Base-by-base conservation (phyloP, 257 asterid genomes). In the Paulownia fortunei region DNA sequence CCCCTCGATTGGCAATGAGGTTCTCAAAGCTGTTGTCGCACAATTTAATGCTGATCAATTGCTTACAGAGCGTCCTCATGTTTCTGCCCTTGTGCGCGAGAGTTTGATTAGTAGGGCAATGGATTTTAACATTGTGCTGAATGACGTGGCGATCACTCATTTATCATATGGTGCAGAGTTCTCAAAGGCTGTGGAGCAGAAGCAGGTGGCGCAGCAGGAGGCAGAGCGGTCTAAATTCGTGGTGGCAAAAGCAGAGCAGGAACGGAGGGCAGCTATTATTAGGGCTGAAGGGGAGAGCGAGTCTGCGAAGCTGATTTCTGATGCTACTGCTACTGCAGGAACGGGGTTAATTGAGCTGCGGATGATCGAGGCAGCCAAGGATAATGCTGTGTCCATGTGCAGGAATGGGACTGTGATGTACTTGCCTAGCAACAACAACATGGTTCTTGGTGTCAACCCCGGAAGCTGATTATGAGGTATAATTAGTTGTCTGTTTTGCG, bases 181-280 rank as follows among this genome's bases (percentile, higher is more conserved):
- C 76, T 87, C 92, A 0, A 86, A 61, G 55, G 92, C 92, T 0
- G 91, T 88, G 66, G 94, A n/a, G n/a, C n/a, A n/a, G n/a, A n/a
- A n/a, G n/a, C n/a, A n/a, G n/a, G n/a, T n/a, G n/a, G n/a, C n/a
- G 88, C 92, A 88, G 79, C 94, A 89, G 84, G 94, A 88, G 85
- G 94, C 94, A 0, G 92, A 89, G 87, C 44, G 94, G 39, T 86
- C 92, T 26, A 89, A 86, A 67, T 88, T 89, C 9, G 84, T 89
- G 49, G 94, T 89, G 52, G 86, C 86, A 80, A 89, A 88, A 82
- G 88, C 91, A 2, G 94, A 89, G 52, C 88, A 81, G 69, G 88
- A 84, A 69, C 46, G 83, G 76, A 78, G 85, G 70, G 85, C 86
- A 3, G 86, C 85, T 26, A 52, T 85, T 36, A 80, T 82, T 41